Evolutionary conservation across 2,329 filamentous ascomycete species (phyloP), one percentile per base, ranked within the genome.

Genomic region (Ascochyta koolunga): DNA sequence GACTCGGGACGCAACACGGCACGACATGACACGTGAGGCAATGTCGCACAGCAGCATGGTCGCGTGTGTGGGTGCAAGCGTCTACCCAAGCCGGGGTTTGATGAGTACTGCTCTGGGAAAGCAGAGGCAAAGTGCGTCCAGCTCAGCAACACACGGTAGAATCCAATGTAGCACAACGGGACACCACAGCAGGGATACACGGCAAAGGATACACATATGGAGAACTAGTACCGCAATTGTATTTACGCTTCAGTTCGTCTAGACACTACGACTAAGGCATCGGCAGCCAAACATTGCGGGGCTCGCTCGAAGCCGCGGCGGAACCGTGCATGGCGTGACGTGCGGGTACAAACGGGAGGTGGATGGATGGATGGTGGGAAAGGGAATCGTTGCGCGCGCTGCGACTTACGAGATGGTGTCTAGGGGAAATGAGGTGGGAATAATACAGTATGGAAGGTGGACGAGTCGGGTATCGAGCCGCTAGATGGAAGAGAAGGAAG

Each of bases 331-430:
- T 24, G 35, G 25, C 33, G 25, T 49, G 33, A n/a, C 39, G 9
- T 24, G 37, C 37, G 15, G 31, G 27, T 29, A 29, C 31, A 15
- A 15, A 10, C n/a, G n/a, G n/a, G n/a, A n/a, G n/a, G n/a, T n/a
- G n/a, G 15, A 16, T 5, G 15, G 31, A 32, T 15, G 24, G 16
- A 48, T 41, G 44, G 35, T 32, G n/a, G 10, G 25, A 21, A 43
- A 4, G 33, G 37, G 10, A 43, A 18, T 49, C 39, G 35, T 54
- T 39, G 51, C 51, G 51, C 51, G 51, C 51, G 40, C 51, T 54
- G 51, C 51, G 51, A 49, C 51, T 54, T 44, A 35, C 13, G 43
- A 27, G 31, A 19, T 31, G 25, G 39, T 33, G 33, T 45, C 27
- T 44, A 40, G 16, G 10, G 35, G 38, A 25, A 54, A 15, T 4